Evolutionary conservation across 2,329 filamentous ascomycete genomes (phyloP).

Genomic region (Aciculosporium take): DNA sequence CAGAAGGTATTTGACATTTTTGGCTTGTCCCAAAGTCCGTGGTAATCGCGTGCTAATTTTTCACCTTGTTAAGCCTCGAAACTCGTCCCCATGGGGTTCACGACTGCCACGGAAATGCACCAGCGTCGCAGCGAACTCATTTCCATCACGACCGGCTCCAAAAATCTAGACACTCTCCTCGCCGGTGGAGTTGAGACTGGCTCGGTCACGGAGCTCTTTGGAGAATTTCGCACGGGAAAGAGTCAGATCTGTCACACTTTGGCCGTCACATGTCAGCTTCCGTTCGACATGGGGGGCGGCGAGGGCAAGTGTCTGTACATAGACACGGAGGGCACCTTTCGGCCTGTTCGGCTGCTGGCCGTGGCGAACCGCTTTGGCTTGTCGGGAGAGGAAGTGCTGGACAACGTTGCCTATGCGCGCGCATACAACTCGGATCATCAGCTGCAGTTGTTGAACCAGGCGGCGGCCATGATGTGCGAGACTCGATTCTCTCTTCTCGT

Average conservation of each 20-base stretch:
- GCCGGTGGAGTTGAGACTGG: constrained; percentile 94
- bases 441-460: constrained; percentile 85
- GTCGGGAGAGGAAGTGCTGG: constrained; percentile 90
- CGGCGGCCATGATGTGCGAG: constrained; percentile 98
- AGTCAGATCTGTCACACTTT: constrained; percentile 97
- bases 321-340: constrained; percentile 94
- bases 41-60: constrained; percentile 6
- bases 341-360: constrained; percentile 76
- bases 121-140: constrained; percentile 92
- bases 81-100: constrained; percentile 96
- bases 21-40: background rate
- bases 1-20: constrained; percentile 51
- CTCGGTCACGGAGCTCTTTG: constrained; percentile 95
- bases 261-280: constrained; percentile 94
- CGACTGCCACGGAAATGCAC: constrained; percentile 98
- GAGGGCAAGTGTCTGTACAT: constrained; percentile 98
- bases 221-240: constrained; percentile 95
- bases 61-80: constrained; percentile 60
- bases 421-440: constrained; percentile 99
- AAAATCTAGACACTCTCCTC: constrained; percentile 87
- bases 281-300: constrained; percentile 97
- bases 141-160: constrained; percentile 94
- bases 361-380: constrained; percentile 91
- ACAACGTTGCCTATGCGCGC: constrained; percentile 95
- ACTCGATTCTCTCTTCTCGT: constrained; percentile 91